Evolutionary conservation across 495 filamentous ascomycete genomes (phyloP).

Genomic region (Cudoniella acicularis): DNA sequence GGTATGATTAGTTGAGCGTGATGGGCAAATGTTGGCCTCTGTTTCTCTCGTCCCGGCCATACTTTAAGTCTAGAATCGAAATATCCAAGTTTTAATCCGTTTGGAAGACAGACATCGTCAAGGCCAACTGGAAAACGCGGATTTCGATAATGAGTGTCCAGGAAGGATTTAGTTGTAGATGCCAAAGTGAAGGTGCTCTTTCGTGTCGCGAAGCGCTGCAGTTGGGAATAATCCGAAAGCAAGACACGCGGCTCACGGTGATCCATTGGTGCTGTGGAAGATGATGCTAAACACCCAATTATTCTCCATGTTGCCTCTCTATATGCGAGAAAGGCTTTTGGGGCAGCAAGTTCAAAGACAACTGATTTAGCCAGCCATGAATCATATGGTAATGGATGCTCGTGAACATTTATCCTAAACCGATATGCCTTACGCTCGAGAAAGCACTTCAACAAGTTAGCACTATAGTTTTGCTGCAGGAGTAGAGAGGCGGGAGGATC

Average conservation of each 20-base stretch:
- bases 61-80: constrained; percentile 25
- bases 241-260: constrained; percentile 1
- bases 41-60: constrained; percentile 17
- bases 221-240: constrained; percentile 23
- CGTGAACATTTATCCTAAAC: constrained; percentile 16
- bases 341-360: constrained; percentile 23
- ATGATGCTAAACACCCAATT: constrained; percentile 18
- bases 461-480: no score
- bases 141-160: constrained; percentile 30
- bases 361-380: constrained; percentile 8
- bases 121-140: constrained; percentile 27
- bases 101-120: constrained; percentile 25
- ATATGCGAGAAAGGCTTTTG: constrained; percentile 18
- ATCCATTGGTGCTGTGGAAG: background rate
- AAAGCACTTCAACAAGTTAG: constrained; percentile 38
- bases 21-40: constrained; percentile 25
- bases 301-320: constrained; percentile 30
- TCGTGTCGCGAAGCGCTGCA: no score
- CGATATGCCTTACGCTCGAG: constrained; percentile 22
- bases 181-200: constrained; percentile 36
- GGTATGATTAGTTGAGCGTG: constrained; percentile 29
- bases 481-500: no score
- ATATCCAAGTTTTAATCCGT: constrained; percentile 29
- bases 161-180: constrained; percentile 36
- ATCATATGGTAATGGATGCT: constrained; percentile 12